Base-by-base conservation (phyloP, 2,329 filamentous ascomycete genomes). In the Cladobotryum mycophilum region DNA sequence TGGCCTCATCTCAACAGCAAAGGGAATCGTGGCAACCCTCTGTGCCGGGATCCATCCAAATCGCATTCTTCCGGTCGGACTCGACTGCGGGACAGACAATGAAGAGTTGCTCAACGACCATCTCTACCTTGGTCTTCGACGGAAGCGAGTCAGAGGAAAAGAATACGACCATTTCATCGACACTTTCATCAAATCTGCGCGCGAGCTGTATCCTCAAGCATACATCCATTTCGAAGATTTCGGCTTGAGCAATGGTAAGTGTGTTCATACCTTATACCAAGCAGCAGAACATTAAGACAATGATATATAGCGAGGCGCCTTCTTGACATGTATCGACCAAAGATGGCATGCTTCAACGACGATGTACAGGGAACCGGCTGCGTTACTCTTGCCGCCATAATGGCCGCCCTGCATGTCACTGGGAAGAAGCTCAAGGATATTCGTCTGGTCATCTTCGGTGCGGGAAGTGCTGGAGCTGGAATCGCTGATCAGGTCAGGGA, bases 221-320 rank as follows among this genome's bases (percentile, higher is more conserved):
- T 92, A 91, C 59, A 85, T 95, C 17, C 89, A 95, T 61, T 95
- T 95, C 60, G 88, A 95, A 61, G 90, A 95, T 62, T 95, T 95
- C 70, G 89, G 89, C 1, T 70, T 95, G 1, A 67, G 67, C 1
- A 95, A 95, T 60, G 80, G 79, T 78, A 54, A 56, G 68, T 54
- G 1, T 4, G 30, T 2, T 9, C 4, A 12, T 35, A 8, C 12
- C 3, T 9, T 5, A 38, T 38, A 13, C n/a, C 14, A n/a, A 38
- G 36, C 4, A 38, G n/a, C 7, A 9, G 14, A 9, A 35, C 5
- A 5, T n/a, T 48, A 45, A 42, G 18, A 8, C 9, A 4, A 3
- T 5, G 5, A 0, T 12, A 2, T 12, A 2, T 33, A 76, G 87
- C 88, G 0, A 76, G 86, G 30, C 79, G 87, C 3, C 79, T 95